These are phyloP conservation scores for Flaveria ramosissima DNA, from an alignment of 129 eudicot species.

Conservation along the genomic window DNA sequence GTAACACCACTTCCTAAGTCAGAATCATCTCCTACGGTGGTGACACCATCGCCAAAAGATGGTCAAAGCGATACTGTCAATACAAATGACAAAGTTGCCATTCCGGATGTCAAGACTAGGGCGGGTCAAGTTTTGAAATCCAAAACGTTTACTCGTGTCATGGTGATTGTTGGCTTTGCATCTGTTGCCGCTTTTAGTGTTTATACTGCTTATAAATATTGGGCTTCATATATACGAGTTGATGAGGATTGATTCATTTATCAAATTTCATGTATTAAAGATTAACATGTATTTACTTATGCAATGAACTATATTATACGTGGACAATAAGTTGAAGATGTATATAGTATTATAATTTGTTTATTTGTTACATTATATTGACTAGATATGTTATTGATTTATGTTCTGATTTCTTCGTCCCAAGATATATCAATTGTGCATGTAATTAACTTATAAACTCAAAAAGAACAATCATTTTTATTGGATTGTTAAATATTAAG, in stretches of 20 bases:
- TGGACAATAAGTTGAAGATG: conserved; percentile 15
- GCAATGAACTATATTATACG: neutral
- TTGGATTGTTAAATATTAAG: neutral
- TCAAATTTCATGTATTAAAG: neutral
- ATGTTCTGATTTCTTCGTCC: neutral
- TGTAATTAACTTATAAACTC: neutral
- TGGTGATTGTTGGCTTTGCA: conserved; percentile 41
- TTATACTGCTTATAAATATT: conserved; percentile 38
- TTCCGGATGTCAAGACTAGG: neutral
- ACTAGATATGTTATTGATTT: conserved; percentile 1
- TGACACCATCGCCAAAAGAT: conserved; percentile 19
- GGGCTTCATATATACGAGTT: conserved; percentile 17
- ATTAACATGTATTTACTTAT: conserved; percentile 20
- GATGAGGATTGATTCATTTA: conserved; percentile 17
- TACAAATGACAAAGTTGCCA: neutral
- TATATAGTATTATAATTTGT: neutral
- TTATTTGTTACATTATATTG: neutral
- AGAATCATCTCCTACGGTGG: neutral
- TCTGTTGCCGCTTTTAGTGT: conserved; percentile 35
- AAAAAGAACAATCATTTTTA: neutral
- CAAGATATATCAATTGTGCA: neutral
- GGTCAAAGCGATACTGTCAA: neutral
- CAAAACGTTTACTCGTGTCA: conserved; percentile 17
- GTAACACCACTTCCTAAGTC: neutral
- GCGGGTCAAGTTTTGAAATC: conserved; percentile 18